Base-by-base conservation (phyloP, 1,284 basidiomycete species). In the Tilletia caries region DNA sequence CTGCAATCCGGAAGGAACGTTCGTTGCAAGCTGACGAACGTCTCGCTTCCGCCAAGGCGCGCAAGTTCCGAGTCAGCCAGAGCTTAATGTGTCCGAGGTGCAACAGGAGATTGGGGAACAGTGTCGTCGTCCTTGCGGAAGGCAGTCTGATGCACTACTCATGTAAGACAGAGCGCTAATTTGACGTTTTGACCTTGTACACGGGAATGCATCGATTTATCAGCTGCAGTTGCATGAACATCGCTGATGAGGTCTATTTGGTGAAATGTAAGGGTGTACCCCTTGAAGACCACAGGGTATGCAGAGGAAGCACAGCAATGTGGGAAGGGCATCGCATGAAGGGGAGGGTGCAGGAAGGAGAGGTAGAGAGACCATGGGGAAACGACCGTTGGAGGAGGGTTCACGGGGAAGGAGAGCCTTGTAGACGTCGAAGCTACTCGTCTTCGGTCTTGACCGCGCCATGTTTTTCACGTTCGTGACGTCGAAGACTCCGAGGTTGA, bases 81-180 rank as follows among this genome's bases (percentile, higher is more conserved):
- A 91, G 25, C 58, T 67, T 68, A 73, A 95, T 93, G 84, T 98
- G 96, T 79, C 93, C 93, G 0, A 91, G 93, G 80, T 99, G 95
- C 83, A 91, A 95, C 82, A 98, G 98, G 80, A 88, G 95, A 25
- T 86, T 99, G 33, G 96, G 96, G 0, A 91, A 90, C 76, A 95
- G 92, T 23, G 65, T 46, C 71, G 94, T 96, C 46, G 93, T 98
- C 76, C 93, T 95, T 0, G 93, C 98, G 0, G 95, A 75, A 23
- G 81, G 81, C 1, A 67, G 69, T 4, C 74, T 79, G 58, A 68
- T 79, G 75, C 81, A 82, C 68, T 82, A 82, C 71, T 80, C 74
- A 66, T 82, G 80, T 62, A 62, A 37, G 32, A 34, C 33, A 62
- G 58, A 62, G 29, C 8, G 58, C 15, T 62, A 8, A 54, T 54